Base-by-base conservation (phyloP, 805 yeast species). In the Myxozyma kluyveri region DNA sequence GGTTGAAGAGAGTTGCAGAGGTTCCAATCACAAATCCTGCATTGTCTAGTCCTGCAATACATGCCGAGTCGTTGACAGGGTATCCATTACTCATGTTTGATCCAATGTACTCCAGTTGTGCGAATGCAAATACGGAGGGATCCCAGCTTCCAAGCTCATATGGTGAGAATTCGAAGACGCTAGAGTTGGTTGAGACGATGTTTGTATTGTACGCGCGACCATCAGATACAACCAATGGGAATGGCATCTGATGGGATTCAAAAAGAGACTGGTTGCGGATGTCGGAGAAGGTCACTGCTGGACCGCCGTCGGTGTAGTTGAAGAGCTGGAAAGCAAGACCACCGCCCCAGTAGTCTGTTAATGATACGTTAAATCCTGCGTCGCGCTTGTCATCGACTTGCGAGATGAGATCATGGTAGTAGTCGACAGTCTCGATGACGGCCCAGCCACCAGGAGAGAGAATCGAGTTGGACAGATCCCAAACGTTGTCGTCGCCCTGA, bases 101-200 rank as follows among this genome's bases (percentile, higher is more conserved):
- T 7, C 96, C 96, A 43, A 86, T 67, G 65, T 84, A 88, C 67
- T 81, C 76, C 41, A 80, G 69, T 54, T 84, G 83, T 10, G 82
- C 74, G 67, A 89, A 88, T 2, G 84, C 71, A 49, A 76, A 73
- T 49, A 86, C 69, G 1, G 84, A 72, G 12, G 88, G 85, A 65
- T 89, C 96, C 95, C 95, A 88, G 3, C 95, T 82, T 12, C 96
- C 96, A 63, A 88, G 69, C 65, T 84, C 86, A 61, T 72, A 83
- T 12, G 95, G 90, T 45, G 65, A 68, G 58, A 72, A 43, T 59
- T 73, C 76, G 48, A 68, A 69, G 23, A 69, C 76, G 1, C 96
- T 86, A 6, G 95, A 82, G 71, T 87, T 88, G 29, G 69, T 65
- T 54, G 77, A 75, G 45, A 85, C 70, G 44, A 84, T 74, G 3